Percentiles rank a stretch among this genome's conserved stretches.
These are phyloP conservation scores for Microbotryomycetes sp. DNA, from an alignment of 1,284 basidiomycete species.

Conservation along the genomic window DNA sequence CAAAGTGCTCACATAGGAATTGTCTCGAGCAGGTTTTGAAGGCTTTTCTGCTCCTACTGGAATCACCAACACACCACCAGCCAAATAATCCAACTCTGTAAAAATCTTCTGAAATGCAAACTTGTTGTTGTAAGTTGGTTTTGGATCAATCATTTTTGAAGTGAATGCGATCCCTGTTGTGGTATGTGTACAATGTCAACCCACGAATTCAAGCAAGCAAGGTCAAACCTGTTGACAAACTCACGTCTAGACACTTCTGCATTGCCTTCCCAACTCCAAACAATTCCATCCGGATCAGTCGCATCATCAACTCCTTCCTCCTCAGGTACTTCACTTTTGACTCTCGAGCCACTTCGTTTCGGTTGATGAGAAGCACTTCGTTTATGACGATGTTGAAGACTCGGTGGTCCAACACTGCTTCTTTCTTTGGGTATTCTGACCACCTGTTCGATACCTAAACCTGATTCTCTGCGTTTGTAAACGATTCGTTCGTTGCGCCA, in stretches of 20 bases:
- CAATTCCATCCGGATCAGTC: conserved; percentile 60
- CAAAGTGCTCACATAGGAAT: conserved; percentile 73
- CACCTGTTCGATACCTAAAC: conserved; percentile 71
- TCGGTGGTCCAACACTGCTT: conserved; percentile 37
- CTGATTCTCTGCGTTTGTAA: conserved; percentile 58
- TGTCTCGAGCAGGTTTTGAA: conserved; percentile 83
- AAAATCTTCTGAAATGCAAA: conserved; percentile 94
- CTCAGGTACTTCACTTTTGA: conserved; percentile 49
- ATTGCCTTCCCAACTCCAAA: conserved; percentile 61
- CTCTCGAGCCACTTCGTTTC: conserved; percentile 14
- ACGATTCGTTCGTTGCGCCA: conserved; percentile 91
- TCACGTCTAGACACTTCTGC: conserved; percentile 62
- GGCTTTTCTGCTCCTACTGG: conserved; percentile 73
- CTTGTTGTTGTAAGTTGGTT: conserved; percentile 43
- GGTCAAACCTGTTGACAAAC: too few species aligned
- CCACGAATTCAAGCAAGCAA: background rate
- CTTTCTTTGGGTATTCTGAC: conserved; percentile 66
- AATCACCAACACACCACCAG: conserved; percentile 78
- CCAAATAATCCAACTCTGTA: conserved; percentile 83
- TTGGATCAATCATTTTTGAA: conserved; percentile 41
- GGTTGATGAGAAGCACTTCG: conserved; percentile 44
- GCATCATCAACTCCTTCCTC: conserved; percentile 73
- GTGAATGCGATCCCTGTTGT: conserved; percentile 67
- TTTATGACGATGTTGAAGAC: conserved; percentile 24
- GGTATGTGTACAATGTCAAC: background rate